Conservation (phyloP, 148 eudicot species). For the Rhododendron vialii region DNA sequence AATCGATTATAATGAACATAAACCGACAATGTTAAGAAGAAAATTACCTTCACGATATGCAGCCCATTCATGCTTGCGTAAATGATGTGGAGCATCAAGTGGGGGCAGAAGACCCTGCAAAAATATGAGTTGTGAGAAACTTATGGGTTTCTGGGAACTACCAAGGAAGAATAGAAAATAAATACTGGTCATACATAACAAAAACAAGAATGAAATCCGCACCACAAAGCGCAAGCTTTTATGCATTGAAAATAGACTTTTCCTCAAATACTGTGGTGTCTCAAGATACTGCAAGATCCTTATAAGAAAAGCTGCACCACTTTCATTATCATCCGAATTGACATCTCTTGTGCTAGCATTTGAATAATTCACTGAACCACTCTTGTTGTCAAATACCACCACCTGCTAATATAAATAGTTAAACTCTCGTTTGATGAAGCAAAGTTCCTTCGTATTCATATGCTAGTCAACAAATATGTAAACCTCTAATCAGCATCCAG, state of each 20-base stretch:
- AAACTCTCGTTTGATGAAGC: neutral
- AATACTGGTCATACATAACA: neutral
- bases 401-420: constrained; percentile 37
- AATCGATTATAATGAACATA: neutral
- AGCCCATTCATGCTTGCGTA: constrained; percentile 98
- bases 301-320: constrained; percentile 75
- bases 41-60: constrained; percentile 78
- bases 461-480: neutral
- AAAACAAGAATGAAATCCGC: constrained; percentile 15
- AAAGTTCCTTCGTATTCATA: neutral
- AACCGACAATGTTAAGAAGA: constrained; percentile 4
- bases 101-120: constrained; percentile 90
- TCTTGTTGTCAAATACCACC: constrained; percentile 74
- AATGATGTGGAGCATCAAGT: constrained; percentile 98
- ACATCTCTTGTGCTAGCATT: constrained; percentile 19
- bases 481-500: neutral
- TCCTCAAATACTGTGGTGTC: constrained; percentile 92
- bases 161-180: neutral
- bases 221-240: constrained; percentile 85
- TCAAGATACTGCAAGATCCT: constrained; percentile 81
- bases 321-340: constrained; percentile 52
- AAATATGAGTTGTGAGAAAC: constrained; percentile 3
- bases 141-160: neutral
- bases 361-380: constrained; percentile 37
- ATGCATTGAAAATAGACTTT: constrained; percentile 61